A percentile compares a stretch with the other conserved stretches of the same genome.
Evolutionary conservation across 108 stramenopile species (phyloP).

Genomic region (Aurantiochytrium sp.): DNA sequence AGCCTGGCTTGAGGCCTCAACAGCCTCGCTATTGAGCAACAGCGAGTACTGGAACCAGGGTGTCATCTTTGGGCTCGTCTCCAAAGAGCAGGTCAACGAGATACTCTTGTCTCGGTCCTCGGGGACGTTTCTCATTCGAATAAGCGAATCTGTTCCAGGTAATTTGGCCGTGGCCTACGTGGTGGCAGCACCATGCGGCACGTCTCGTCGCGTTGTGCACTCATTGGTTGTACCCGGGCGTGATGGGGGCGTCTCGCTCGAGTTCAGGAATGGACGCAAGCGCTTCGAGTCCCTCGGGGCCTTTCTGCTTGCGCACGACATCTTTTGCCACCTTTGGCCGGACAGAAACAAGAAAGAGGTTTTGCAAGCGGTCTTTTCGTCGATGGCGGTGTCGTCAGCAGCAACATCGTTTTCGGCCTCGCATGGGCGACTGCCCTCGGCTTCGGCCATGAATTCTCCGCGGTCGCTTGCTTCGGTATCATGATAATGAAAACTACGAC

Average conservation of each 20-base stretch:
- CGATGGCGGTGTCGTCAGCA: no score
- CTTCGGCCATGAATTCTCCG: no score
- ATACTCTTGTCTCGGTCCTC: not conserved
- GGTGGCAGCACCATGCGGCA: not conserved
- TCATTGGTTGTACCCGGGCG: not conserved
- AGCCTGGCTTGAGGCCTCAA: not conserved
- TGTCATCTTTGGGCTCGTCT: not conserved
- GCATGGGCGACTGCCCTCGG: no score
- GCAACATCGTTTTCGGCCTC: no score
- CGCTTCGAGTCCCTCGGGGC: not conserved
- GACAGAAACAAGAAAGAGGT: not conserved
- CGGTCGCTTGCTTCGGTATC: no score
- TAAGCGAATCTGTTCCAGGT: not conserved
- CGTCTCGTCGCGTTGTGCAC: not conserved
- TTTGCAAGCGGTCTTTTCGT: not conserved
- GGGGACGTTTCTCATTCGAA: not conserved
- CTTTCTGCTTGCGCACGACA: not conserved
- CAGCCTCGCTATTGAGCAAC: not conserved
- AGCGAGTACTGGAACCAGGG: not conserved
- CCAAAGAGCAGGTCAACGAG: not conserved
- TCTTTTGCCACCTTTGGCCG: not conserved
- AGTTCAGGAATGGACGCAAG: not conserved
- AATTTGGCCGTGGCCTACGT: not conserved
- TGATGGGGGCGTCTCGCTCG: not conserved
- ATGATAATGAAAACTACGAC: no score